These are phyloP conservation scores for Backusella westeae DNA, from an alignment of 192 early-diverging fungal species.

Conservation along the genomic window DNA sequence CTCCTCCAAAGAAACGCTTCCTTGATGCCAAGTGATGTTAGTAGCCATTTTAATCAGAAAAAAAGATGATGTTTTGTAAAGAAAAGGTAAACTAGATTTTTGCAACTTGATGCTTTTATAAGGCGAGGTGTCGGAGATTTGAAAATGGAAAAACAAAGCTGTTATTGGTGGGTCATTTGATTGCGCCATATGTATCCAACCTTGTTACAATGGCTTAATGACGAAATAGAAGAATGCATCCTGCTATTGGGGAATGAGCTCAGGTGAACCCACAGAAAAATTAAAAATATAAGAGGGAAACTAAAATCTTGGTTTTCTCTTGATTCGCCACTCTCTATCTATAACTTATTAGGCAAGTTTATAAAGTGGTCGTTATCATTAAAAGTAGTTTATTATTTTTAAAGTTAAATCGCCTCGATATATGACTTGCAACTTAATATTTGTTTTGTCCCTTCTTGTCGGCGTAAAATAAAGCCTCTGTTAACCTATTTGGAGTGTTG, in stretches of 20 bases:
- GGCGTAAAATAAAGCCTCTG: not conserved
- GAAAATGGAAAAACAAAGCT: not conserved
- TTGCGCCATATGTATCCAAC: constrained; percentile 13
- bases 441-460: constrained; percentile 2
- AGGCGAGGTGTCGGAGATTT: not conserved
- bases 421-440: not conserved
- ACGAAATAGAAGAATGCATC: not conserved
- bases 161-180: constrained; percentile 11
- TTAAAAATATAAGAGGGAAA: not conserved
- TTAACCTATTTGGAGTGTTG: not conserved
- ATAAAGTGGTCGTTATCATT: not conserved
- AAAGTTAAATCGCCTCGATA: not conserved
- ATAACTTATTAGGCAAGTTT: not conserved
- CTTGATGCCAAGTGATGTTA: constrained; percentile 92
- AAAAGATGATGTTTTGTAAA: not conserved
- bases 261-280: not conserved
- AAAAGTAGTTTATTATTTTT: not conserved
- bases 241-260: not conserved
- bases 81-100: not conserved
- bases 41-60: constrained; percentile 44
- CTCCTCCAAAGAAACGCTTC: constrained; percentile 71
- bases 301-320: not conserved
- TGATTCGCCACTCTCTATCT: not conserved
- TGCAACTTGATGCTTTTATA: not conserved
- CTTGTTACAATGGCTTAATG: not conserved